Evolutionary conservation across 31 red algal species (phyloP), one percentile per base, ranked within the genome.

Genomic region (Endocladia muricata): DNA sequence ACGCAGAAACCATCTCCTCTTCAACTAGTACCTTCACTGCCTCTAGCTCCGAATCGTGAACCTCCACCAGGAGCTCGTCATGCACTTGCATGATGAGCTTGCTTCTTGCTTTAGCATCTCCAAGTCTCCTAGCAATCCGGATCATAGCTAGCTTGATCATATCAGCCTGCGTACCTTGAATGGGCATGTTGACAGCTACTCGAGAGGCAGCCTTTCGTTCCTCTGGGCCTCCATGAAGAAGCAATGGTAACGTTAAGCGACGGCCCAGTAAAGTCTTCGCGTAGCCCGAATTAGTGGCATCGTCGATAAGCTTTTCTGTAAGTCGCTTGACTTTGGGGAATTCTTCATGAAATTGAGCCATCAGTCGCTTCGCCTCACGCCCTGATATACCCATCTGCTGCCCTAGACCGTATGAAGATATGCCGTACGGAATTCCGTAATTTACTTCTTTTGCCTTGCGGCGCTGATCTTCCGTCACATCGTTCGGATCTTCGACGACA

Each of bases 141-240:
- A 92, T 37, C 83, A 96, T 86, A 7, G 81, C 88, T 0, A 82
- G 39, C 21, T 91, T 96, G 2, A 96, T 88, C 68, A 96, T 75
- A 49, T 96, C 93, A 32, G 93, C 93, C 55, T 79, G 82, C 15
- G 81, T 92, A 35, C 86, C 93, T 63, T 96, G 88, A 55, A 96
- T 91, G 22, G 88, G 88, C 82, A 75, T 86, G 69, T 91, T 91
- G 31, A 86, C 60, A 29, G 82, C 86, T 36, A 56, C 58, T 8
- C 88, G 68, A 26, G 78, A 73, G 4, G 93, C 93, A 37, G 25
- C 63, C 3, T 19, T 30, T 11, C 86, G 55, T 35, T 82, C 75
- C 17, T 48, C 7, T 0, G 57, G 32, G 30, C 74, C 74, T 23
- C 61, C 8, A 4, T 70, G 32, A 26, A 51, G 1, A 4, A 91